These are phyloP conservation scores for Fusarium algeriense DNA, from an alignment of 2,329 filamentous ascomycete species.

Conservation along the genomic window DNA sequence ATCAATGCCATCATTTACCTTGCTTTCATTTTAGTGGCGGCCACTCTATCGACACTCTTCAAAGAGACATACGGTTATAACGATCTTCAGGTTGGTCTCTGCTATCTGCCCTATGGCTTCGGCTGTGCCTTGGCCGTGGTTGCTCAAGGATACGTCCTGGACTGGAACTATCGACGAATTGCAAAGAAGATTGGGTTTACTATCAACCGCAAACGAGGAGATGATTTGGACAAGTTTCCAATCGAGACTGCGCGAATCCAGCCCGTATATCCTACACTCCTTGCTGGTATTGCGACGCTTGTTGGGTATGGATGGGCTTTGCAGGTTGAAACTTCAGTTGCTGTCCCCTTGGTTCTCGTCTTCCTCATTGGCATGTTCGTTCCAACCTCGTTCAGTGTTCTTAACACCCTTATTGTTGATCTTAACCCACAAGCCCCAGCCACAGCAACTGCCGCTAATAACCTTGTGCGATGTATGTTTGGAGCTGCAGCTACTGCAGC, in stretches of 20 bases:
- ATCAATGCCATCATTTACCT: conserved; percentile 68
- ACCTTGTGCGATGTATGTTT: conserved; percentile 71
- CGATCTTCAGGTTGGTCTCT: conserved; percentile 65
- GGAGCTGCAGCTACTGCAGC: conserved; percentile 70
- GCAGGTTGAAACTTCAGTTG: conserved; percentile 63
- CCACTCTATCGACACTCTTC: conserved; percentile 66
- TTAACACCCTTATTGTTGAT: conserved; percentile 74
- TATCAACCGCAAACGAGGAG: conserved; percentile 69
- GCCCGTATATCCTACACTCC: conserved; percentile 66
- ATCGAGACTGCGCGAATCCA: conserved; percentile 68
- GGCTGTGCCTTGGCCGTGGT: conserved; percentile 63
- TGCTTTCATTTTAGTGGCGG: conserved; percentile 66
- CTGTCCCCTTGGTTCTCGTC: conserved; percentile 66
- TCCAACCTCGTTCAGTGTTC: conserved; percentile 72
- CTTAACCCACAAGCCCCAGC: conserved; percentile 71
- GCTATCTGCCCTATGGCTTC: conserved; percentile 66
- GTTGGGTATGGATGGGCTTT: conserved; percentile 71
- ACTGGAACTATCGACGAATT: conserved; percentile 78
- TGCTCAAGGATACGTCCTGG: conserved; percentile 68
- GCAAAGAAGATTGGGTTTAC: conserved; percentile 71
- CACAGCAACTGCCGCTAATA: conserved; percentile 73
- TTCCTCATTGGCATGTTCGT: conserved; percentile 69
- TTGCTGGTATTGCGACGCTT: conserved; percentile 64
- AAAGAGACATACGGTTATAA: conserved; percentile 64
- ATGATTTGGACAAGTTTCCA: conserved; percentile 64